phyloP scores from a whole-genome alignment of 352 stramenopile species.

The Phytophthora constricta region DNA sequence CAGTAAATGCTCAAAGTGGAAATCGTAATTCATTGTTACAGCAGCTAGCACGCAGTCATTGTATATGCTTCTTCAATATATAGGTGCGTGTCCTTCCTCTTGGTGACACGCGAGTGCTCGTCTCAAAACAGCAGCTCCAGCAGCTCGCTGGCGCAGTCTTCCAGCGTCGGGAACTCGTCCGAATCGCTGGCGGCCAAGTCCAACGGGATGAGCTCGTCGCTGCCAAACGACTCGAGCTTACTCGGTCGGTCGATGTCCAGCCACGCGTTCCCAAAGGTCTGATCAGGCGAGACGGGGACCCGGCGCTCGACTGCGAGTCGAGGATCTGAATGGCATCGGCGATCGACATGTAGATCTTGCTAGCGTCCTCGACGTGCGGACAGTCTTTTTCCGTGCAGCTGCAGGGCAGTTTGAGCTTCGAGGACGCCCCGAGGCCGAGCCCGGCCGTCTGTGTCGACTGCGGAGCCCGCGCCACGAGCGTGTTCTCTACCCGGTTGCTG shows the following conservation, averaged over 20 bases:
- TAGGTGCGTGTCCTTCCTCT: conserved; percentile 30
- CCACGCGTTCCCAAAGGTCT: conserved; percentile 26
- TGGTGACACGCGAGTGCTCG: conserved; percentile 21
- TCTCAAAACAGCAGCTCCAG: conserved; percentile 71
- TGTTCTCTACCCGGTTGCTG: conserved; percentile 22
- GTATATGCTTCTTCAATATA: conserved; percentile 42
- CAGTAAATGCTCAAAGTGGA: neutral
- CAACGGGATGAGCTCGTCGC: conserved; percentile 33
- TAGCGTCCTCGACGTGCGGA: conserved; percentile 37
- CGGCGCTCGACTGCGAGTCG: conserved; percentile 34
- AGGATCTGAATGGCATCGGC: conserved; percentile 51
- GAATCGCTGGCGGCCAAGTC: conserved; percentile 47
- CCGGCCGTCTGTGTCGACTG: conserved; percentile 20
- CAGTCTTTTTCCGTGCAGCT: conserved; percentile 41
- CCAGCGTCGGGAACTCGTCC: conserved; percentile 56
- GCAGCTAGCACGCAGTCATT: conserved; percentile 30
- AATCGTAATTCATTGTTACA: conserved; percentile 43
- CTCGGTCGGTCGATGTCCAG: conserved; percentile 23
- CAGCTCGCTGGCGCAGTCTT: conserved; percentile 71
- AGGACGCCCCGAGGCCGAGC: conserved; percentile 38
- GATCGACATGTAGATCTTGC: conserved; percentile 58
- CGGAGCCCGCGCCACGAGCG: conserved; percentile 16
- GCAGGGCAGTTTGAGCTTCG: conserved; percentile 42
- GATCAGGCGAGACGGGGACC: conserved; percentile 39
- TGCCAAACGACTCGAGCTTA: conserved; percentile 26